Conservation (phyloP, 2,329 filamentous ascomycete species). For the Paecilomyces formosus region DNA sequence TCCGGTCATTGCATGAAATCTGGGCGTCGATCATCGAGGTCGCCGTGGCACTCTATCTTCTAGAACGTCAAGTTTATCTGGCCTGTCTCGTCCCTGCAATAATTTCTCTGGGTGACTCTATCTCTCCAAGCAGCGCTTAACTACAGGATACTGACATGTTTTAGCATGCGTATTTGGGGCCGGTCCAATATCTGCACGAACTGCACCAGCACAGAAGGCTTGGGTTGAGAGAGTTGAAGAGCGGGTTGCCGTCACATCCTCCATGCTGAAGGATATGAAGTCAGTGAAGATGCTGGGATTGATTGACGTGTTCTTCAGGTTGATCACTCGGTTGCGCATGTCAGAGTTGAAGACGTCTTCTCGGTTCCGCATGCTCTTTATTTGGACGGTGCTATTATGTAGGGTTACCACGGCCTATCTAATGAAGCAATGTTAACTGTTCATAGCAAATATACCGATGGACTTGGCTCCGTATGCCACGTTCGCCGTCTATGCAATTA, state of each 20-base stretch:
- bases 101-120: neutral
- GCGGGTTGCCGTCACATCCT: constrained; percentile 33
- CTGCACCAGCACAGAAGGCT: neutral
- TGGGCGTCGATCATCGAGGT: constrained; percentile 29
- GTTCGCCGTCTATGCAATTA: constrained; percentile 14
- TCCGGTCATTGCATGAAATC: constrained; percentile 19
- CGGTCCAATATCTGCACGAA: neutral
- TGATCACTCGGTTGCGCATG: too few relatives aligned
- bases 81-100: neutral
- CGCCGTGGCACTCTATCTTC: constrained; percentile 24
- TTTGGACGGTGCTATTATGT: too few relatives aligned
- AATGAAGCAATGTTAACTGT: too few relatives aligned
- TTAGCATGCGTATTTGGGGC: neutral
- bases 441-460: too few relatives aligned
- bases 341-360: too few relatives aligned
- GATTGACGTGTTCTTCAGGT: neutral
- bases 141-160: neutral
- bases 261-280: constrained; percentile 36
- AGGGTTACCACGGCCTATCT: too few relatives aligned
- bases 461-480: constrained; percentile 20
- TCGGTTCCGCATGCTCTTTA: too few relatives aligned
- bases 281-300: constrained; percentile 38
- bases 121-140: too few relatives aligned
- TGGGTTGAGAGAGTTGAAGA: constrained; percentile 38
- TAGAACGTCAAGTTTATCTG: constrained; percentile 6